Evolutionary conservation across 2,329 filamentous ascomycete genomes (phyloP), one percentile per base, ranked within the genome.

Genomic region (Penicillium sp.): DNA sequence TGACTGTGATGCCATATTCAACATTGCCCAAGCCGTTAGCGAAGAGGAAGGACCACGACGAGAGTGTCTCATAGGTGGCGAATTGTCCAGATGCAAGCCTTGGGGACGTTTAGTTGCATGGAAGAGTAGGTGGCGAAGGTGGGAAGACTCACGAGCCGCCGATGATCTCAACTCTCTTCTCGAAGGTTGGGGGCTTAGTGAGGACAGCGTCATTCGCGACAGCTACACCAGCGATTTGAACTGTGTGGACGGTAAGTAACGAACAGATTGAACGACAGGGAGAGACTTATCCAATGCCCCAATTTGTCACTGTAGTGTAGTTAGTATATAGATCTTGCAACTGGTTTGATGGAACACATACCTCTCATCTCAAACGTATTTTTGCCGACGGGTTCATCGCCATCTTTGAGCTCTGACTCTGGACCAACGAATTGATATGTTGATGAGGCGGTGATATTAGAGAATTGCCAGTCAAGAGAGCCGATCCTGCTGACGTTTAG

Each of bases 401-500:
- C 66, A 49, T 78, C 75, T 10, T 51, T 52, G n/a, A 81, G 72
- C 6, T 79, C 79, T 0, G 78, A 72, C n/a, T 68, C 67, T 0
- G 77, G 69, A 25, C 73, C 78, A 49, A 85, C 75, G 47, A 87
- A 79, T 19, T 85, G 77, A 67, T 87, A 83, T 0, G 83, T 86
- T 13, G 76, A 77, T 27, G 79, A 77, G 0, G 79, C 78, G 2
- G 83, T 86, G 45, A 87, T 79, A 64, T 87, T 87, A 35, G 83
- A 84, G 65, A 86, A 82, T 55, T 77, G 74, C 84, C 84, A 87
- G 66, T 86, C 84, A 50, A 83, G 78, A 3, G 82, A 83, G 41
- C 78, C 78, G 27, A 86, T 75, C n/a, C 83, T 80, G 43, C 35
- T 9, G 13, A 55, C 2, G 25, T 17, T 54, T 55, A 56, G 48